Evolutionary conservation across 2,329 filamentous ascomycete genomes (phyloP).

Genomic region (Fusarium acutatum): DNA sequence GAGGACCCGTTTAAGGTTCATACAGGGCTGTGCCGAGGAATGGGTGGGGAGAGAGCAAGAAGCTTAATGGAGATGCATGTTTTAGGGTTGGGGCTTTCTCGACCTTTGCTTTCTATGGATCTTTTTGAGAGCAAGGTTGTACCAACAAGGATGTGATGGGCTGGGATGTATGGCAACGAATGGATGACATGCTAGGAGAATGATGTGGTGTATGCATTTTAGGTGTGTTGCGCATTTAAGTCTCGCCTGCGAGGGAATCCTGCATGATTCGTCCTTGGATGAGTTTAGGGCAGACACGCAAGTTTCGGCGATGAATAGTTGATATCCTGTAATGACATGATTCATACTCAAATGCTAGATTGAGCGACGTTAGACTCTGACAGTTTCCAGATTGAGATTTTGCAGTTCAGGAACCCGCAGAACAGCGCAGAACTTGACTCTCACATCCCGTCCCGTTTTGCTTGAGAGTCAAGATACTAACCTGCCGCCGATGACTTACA

Average conservation of each 20-base stretch:
- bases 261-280: conserved; percentile 16
- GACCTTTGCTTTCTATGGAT: conserved; percentile 9
- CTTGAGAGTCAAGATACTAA: neutral
- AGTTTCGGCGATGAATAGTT: conserved; percentile 8
- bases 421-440: neutral
- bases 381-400: conserved; percentile 8
- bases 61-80: conserved; percentile 37
- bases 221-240: conserved; percentile 15
- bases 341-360: neutral
- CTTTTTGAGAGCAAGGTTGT: conserved; percentile 17
- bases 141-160: conserved; percentile 14
- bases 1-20: neutral
- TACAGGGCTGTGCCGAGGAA: neutral
- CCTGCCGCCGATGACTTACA: neutral
- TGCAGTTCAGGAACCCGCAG: neutral
- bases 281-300: neutral
- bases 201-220: conserved; percentile 1
- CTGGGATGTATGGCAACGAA: conserved; percentile 15
- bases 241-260: conserved; percentile 1
- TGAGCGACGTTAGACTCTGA: conserved; percentile 1
- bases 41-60: conserved; percentile 22
- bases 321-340: conserved; percentile 11
- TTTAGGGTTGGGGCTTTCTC: conserved; percentile 31
- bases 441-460: neutral
- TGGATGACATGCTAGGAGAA: conserved; percentile 14